These are phyloP conservation scores for Amanita fuliginea DNA, from an alignment of 768 basidiomycete species.

Conservation along the genomic window DNA sequence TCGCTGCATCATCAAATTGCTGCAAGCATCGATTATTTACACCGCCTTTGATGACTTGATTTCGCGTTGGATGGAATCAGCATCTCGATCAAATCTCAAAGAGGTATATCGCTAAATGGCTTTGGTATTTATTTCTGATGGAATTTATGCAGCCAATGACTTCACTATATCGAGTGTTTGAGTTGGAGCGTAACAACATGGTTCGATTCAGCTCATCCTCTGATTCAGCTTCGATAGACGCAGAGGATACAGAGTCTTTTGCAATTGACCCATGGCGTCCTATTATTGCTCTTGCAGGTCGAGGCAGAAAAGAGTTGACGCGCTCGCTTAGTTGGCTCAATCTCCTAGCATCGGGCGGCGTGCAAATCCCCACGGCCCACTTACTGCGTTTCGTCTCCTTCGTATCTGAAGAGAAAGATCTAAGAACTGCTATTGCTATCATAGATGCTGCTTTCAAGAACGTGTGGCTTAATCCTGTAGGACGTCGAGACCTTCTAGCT, in stretches of 20 bases:
- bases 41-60: conserved; percentile 48
- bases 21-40: conserved; percentile 43
- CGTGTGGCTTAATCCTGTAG: conserved; percentile 50
- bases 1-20: conserved; percentile 41
- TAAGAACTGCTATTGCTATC: conserved; percentile 38
- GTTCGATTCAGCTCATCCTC: conserved; percentile 26
- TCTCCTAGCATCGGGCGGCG: conserved; percentile 50
- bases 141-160: conserved; percentile 31
- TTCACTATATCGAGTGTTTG: conserved; percentile 47
- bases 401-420: conserved; percentile 20
- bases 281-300: conserved; percentile 30
- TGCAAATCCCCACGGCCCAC: conserved; percentile 44
- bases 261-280: conserved; percentile 45
- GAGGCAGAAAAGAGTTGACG: conserved; percentile 30
- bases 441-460: conserved; percentile 43
- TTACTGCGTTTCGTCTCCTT: conserved; percentile 37
- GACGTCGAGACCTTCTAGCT: conserved; percentile 46
- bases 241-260: conserved; percentile 16
- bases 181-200: conserved; percentile 34
- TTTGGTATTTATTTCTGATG: background rate
- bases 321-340: conserved; percentile 49
- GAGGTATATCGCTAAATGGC: background rate
- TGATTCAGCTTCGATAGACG: conserved; percentile 17
- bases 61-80: conserved; percentile 44
- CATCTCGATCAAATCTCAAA: conserved; percentile 13